A percentile compares a stretch with the other conserved stretches of the same genome.
Conservation (phyloP, 371 early-diverging fungal genomes). For the Entomophthora muscae region DNA sequence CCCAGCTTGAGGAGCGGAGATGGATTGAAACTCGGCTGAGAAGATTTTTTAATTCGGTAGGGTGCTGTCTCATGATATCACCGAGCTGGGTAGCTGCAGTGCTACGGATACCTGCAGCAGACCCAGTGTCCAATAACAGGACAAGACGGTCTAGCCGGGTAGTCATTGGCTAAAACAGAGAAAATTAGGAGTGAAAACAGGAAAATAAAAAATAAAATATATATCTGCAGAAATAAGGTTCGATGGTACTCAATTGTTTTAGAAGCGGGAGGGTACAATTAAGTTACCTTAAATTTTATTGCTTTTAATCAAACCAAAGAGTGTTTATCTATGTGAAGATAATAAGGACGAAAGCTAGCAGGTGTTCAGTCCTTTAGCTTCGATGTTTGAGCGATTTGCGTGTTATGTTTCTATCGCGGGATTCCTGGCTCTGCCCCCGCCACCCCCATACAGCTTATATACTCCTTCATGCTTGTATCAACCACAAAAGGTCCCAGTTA, state of each 20-base stretch:
- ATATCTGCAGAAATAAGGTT: neutral
- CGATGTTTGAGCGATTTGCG: too few species aligned
- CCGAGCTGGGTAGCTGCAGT: conserved; percentile 92
- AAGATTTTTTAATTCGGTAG: conserved; percentile 74
- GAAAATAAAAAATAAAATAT: neutral
- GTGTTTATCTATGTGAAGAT: neutral
- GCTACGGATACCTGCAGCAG: conserved; percentile 63
- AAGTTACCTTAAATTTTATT: neutral
- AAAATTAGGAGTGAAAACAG: neutral
- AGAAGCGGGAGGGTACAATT: neutral
- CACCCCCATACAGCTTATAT: neutral
- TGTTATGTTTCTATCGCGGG: neutral
- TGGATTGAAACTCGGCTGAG: conserved; percentile 72
- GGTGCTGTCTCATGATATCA: conserved; percentile 84
- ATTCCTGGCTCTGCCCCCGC: neutral
- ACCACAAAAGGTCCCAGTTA: neutral
- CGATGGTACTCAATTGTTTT: neutral
- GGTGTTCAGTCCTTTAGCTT: too few species aligned
- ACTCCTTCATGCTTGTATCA: neutral
- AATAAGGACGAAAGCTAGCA: neutral
- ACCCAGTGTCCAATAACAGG: conserved; percentile 80
- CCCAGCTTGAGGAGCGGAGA: conserved; percentile 79
- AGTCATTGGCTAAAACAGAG: conserved; percentile 11
- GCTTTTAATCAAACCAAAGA: neutral
- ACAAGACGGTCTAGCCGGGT: conserved; percentile 78